Base-by-base conservation (phyloP, 2,329 filamentous ascomycete genomes). In the Paraphaeosphaeria sporulosa region DNA sequence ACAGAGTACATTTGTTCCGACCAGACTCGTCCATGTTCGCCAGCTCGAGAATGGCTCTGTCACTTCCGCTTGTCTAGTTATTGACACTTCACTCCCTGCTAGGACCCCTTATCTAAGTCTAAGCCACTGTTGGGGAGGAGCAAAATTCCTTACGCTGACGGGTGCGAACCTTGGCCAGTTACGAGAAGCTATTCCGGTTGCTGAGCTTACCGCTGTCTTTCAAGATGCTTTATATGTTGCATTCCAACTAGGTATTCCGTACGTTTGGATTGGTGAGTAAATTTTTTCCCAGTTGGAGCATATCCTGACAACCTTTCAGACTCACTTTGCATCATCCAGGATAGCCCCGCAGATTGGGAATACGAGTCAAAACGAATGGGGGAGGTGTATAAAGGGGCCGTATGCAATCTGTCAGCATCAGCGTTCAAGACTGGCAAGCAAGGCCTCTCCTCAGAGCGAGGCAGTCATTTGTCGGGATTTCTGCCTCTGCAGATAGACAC, bases 371-470 rank as follows among this genome's bases (percentile, higher is more conserved):
- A 30, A 47, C 12, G 8, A 30, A 47, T 47, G 44, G 44, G 44
- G 4, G 21, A 30, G 25, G n/a, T 47, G 2, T 47, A 47, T 19
- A 47, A 30, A 47, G 15, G 25, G 8, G 44, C 44, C 44, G 44
- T 30, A 7, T 47, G 44, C n/a, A 47, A 47, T 23, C 44, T 47
- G 5, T 47, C 44, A 47, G 44, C 44, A 30, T 47, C 44, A 13
- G 44, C 21, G 9, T 47, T 23, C n/a, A 30, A 47, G 21, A 47
- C 6, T 10, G 25, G 44, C 19, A 8, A 8, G 19, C 21, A 47
- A 15, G 19, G 44, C n/a, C 19, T 47, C 44, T 30, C 15, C 21
- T 4, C 25, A 47, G 44, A 47, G 15, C 21, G 25, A 47, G 13
- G 19, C 15, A 47, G 12, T 17, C 8, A 30, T 47, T 15, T 12